Evolutionary conservation across 139 green algal genomes (phyloP), one percentile per base, ranked within the genome.

Genomic region (Closterium sp.): DNA sequence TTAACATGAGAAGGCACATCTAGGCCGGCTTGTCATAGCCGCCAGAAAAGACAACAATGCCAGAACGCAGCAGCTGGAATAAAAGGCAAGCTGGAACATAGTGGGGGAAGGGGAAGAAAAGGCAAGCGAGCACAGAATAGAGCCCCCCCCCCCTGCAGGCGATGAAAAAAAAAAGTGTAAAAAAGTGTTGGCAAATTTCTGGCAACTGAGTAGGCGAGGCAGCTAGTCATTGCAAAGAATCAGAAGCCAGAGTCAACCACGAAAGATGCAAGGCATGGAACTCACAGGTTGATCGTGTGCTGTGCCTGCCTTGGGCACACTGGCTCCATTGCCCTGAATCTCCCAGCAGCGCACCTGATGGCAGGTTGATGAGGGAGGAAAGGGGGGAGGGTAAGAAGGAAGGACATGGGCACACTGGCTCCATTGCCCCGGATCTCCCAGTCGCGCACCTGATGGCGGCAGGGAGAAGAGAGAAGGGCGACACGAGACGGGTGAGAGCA

Each of bases 301-400:
- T 32, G 64, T 91, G 8, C 23, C 32, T 19, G 96, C 96, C 94
- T 99, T 99, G 34, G 97, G 96, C 2, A 96, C 90, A 5, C 96
- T 95, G n/a, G n/a, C n/a, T n/a, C 96, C 97, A 9, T 94, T 96
- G 9, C 86, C n/a, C 88, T 95, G 94, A 28, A 95, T 94, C 64
- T 98, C 96, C 92, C 95, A 98, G 91, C 96, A 98, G 43, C 95
- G 94, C 34, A 96, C 96, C 89, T 97, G 96, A 23, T 30, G 43
- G 12, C 76, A 91, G 33, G n/a, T n/a, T n/a, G n/a, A n/a, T n/a
- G n/a, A n/a, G n/a, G n/a, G n/a, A n/a, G n/a, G n/a, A n/a, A n/a
- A n/a, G n/a, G n/a, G n/a, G n/a, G n/a, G n/a, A n/a, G n/a, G n/a
- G n/a, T n/a, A n/a, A n/a, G n/a, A n/a, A n/a, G n/a, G n/a, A n/a